phyloP scores from a whole-genome alignment of 371 early-diverging fungal genomes.

The Syncephalastrum racemosum region DNA sequence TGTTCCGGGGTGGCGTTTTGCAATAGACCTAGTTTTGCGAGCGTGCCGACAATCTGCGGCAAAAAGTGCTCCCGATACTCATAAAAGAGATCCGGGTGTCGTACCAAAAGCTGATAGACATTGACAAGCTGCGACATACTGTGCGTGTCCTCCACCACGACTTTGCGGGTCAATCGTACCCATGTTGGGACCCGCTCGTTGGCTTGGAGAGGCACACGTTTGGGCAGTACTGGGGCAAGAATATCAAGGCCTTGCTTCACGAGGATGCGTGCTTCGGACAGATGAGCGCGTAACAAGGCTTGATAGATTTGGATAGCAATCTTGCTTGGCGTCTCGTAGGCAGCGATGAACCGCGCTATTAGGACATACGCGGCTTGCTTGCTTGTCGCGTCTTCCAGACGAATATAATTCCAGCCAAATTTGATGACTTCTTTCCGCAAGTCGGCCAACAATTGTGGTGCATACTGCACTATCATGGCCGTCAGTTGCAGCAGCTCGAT shows the following conservation, averaged over 20 bases:
- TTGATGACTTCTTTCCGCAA: conserved; percentile 92
- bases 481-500: conserved; percentile 93
- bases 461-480: conserved; percentile 83
- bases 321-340: conserved; percentile 91
- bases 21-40: conserved; percentile 84
- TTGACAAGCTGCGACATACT: conserved; percentile 84
- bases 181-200: conserved; percentile 75
- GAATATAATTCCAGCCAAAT: conserved; percentile 90
- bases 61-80: conserved; percentile 86
- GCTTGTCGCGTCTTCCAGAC: conserved; percentile 89
- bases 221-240: conserved; percentile 86
- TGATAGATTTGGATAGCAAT: conserved; percentile 89
- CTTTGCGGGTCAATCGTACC: conserved; percentile 85
- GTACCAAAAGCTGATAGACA: conserved; percentile 89
- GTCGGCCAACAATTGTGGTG: conserved; percentile 75
- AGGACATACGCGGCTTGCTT: conserved; percentile 95
- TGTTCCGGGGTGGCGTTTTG: conserved; percentile 88
- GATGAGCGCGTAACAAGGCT: conserved; percentile 86
- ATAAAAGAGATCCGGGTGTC: conserved; percentile 88
- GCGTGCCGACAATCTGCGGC: conserved; percentile 80
- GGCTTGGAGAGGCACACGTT: conserved; percentile 62
- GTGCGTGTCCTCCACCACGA: conserved; percentile 90
- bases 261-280: conserved; percentile 77
- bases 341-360: conserved; percentile 87
- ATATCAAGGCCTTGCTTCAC: conserved; percentile 95